A percentile compares a stretch with the other conserved stretches of the same genome.
Conservation (phyloP, 73 alveolate genomes). For the Effrenium voratum region DNA sequence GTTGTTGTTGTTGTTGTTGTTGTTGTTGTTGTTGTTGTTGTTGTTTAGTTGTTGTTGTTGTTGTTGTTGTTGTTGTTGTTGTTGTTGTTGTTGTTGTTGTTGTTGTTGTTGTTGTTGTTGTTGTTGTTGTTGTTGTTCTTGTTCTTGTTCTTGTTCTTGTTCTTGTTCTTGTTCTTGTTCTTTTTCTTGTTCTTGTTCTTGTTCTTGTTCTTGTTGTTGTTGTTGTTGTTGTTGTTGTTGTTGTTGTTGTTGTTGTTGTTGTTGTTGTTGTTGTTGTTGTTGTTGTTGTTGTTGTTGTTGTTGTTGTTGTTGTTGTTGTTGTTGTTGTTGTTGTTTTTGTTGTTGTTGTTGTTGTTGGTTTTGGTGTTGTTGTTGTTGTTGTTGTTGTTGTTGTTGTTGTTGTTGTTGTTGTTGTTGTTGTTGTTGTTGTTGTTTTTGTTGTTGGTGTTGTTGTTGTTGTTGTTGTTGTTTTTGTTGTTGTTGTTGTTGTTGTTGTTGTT, state of each 20-base stretch:
- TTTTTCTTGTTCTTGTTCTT: background rate
- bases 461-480: no score
- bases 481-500: background rate
- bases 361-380: background rate
- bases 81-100: background rate
- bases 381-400: background rate
- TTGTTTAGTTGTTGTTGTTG: no score
- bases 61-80: background rate
- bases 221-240: background rate
- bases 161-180: no score
- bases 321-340: background rate
- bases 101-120: background rate
- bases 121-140: background rate
- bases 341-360: background rate
- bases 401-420: background rate
- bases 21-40: no score
- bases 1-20: no score
- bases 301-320: background rate
- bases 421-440: no score
- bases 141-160: no score
- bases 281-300: background rate
- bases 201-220: no score
- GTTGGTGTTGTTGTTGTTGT: no score
- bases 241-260: slow-evolving; percentile 9
- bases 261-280: slow-evolving; percentile 2